Percentiles rank a stretch among this genome's conserved stretches.
Conservation (phyloP, 2,329 filamentous ascomycete genomes). For the Elsinoe ampelina region DNA sequence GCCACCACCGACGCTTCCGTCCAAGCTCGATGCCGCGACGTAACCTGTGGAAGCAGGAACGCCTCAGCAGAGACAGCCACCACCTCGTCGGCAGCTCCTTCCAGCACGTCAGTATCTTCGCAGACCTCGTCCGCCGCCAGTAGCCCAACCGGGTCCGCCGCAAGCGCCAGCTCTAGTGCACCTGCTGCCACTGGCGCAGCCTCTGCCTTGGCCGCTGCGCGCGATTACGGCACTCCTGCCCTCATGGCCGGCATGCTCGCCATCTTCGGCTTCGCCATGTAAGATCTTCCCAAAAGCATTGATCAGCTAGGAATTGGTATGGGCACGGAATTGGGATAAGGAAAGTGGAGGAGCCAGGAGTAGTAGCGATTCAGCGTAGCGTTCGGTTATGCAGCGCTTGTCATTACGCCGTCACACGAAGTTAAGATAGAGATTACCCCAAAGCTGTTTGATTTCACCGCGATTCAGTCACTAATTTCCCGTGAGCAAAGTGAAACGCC, state of each 20-base stretch:
- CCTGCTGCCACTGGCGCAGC: conserved; percentile 40
- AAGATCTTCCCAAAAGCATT: conserved; percentile 19
- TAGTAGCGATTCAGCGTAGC: conserved; percentile 13
- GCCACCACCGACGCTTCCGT: conserved; percentile 31
- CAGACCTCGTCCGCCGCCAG: conserved; percentile 18
- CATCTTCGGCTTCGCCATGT: conserved; percentile 50
- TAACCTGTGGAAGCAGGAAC: conserved; percentile 45
- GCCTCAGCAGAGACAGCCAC: conserved; percentile 29
- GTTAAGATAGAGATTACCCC: conserved; percentile 10
- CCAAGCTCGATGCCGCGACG: conserved; percentile 38
- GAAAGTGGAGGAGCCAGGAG: conserved; percentile 6
- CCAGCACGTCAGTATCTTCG: conserved; percentile 22
- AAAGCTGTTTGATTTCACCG: not conserved
- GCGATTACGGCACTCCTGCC: conserved; percentile 43
- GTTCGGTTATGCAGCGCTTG: conserved; percentile 1
- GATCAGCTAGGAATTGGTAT: conserved; percentile 11
- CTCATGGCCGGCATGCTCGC: conserved; percentile 46
- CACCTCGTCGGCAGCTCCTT: conserved; percentile 24
- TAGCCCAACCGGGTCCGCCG: conserved; percentile 19
- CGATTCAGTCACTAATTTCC: conserved; percentile 8
- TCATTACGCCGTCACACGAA: conserved; percentile 8
- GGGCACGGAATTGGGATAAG: conserved; percentile 8
- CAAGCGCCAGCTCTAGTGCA: conserved; percentile 31
- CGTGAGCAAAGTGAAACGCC: not conserved
- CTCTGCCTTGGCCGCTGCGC: conserved; percentile 34